Percentiles rank a stretch among this genome's conserved stretches.
Conservation (phyloP, 2,329 filamentous ascomycete genomes). For the Xylariaceae sp. region DNA sequence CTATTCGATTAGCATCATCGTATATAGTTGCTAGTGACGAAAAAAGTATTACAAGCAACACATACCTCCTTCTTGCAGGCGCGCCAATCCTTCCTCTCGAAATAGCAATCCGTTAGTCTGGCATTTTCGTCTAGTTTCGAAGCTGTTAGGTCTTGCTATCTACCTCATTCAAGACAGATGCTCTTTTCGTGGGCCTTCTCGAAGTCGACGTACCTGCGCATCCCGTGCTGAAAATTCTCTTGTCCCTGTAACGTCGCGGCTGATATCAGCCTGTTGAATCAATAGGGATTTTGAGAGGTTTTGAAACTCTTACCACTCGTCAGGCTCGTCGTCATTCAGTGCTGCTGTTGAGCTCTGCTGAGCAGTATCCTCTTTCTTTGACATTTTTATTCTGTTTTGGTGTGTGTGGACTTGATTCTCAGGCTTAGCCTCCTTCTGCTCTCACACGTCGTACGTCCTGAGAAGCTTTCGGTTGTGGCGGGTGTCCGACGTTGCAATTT, state of each 20-base stretch:
- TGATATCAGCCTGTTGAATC: slow-evolving; percentile 15
- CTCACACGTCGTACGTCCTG: not conserved
- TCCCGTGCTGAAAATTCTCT: slow-evolving; percentile 95
- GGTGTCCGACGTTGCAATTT: slow-evolving; percentile 5
- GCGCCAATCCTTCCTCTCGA: slow-evolving; percentile 94
- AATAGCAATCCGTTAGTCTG: slow-evolving; percentile 94
- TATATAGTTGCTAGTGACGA: not conserved
- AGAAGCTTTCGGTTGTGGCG: not conserved
- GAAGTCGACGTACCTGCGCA: slow-evolving; percentile 74
- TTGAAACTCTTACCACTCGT: slow-evolving; percentile 82
- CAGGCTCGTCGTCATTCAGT: slow-evolving; percentile 81
- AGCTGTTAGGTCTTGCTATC: not conserved
- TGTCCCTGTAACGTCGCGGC: slow-evolving; percentile 70
- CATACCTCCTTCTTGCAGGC: slow-evolving; percentile 85
- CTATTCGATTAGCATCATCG: slow-evolving; percentile 52
- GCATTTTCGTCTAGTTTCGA: slow-evolving; percentile 76
- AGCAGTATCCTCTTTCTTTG: slow-evolving; percentile 58
- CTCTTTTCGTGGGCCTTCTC: too few species aligned
- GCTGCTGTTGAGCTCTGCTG: slow-evolving; percentile 48
- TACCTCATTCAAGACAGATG: not conserved
- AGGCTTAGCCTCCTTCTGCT: not conserved
- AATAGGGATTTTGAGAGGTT: not conserved
- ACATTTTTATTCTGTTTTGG: slow-evolving; percentile 54
- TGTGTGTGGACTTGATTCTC: not conserved
- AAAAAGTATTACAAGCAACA: slow-evolving; percentile 24